Evolutionary conservation across 2,329 filamentous ascomycete genomes (phyloP).

Genomic region (Cladosporium sphaerospermum): DNA sequence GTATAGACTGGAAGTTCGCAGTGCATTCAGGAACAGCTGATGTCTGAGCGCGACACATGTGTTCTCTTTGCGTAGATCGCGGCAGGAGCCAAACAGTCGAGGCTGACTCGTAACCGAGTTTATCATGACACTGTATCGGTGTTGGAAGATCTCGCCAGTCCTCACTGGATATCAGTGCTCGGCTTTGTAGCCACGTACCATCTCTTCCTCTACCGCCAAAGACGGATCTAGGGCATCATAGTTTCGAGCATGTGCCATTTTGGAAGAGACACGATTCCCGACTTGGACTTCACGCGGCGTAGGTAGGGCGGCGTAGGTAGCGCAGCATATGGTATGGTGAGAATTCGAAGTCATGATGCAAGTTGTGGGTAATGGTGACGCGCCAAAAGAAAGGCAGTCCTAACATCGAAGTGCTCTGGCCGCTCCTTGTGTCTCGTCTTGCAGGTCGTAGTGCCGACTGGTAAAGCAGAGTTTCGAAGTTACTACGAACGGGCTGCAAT

Average conservation of each 20-base stretch:
- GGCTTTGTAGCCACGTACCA: slow-evolving; percentile 19
- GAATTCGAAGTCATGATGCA: no score
- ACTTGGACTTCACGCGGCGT: no score
- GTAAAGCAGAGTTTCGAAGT: no score
- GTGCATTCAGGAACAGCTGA: slow-evolving; percentile 22
- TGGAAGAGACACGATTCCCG: no score
- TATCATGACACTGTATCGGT: slow-evolving; percentile 36
- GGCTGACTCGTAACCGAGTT: slow-evolving; percentile 38
- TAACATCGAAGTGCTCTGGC: no score
- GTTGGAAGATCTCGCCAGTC: slow-evolving; percentile 29
- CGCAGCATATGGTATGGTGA: no score
- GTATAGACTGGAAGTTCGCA: slow-evolving; percentile 30
- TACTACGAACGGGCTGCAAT: no score
- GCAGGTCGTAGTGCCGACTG: no score
- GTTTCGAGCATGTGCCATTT: neutral
- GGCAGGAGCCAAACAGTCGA: slow-evolving; percentile 41
- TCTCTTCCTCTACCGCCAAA: slow-evolving; percentile 26
- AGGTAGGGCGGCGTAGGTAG: no score
- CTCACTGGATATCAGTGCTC: slow-evolving; percentile 34
- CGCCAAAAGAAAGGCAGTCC: no score
- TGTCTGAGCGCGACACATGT: slow-evolving; percentile 31
- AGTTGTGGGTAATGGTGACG: no score
- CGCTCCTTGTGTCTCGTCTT: no score
- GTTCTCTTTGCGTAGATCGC: slow-evolving; percentile 27
- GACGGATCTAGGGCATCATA: neutral